Evolutionary conservation across 2,329 filamentous ascomycete genomes (phyloP).

Genomic region (Pleurostoma richardsiae): DNA sequence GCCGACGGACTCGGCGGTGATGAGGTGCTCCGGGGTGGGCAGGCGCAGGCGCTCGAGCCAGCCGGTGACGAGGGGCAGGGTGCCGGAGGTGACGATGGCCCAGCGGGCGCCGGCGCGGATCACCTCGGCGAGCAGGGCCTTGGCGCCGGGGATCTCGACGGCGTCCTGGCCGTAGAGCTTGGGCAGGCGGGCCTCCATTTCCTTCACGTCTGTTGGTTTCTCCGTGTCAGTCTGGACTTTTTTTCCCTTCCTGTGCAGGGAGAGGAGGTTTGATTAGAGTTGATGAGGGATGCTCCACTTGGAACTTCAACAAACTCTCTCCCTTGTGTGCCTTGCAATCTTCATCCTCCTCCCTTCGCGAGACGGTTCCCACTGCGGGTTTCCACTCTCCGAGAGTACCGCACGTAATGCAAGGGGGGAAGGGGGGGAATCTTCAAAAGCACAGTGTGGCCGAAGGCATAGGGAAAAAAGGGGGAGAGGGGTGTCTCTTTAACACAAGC

Average conservation of each 20-base stretch:
- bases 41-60: slow-evolving; percentile 67
- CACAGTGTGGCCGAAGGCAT: too few species aligned
- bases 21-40: slow-evolving; percentile 59
- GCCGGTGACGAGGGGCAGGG: slow-evolving; percentile 60
- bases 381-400: too few species aligned
- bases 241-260: too few species aligned
- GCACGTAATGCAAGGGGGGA: not conserved
- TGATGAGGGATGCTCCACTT: too few species aligned
- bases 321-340: too few species aligned
- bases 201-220: slow-evolving; percentile 59
- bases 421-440: not conserved
- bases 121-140: slow-evolving; percentile 63
- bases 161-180: slow-evolving; percentile 72
- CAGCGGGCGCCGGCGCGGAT: slow-evolving; percentile 62
- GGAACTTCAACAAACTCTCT: too few species aligned
- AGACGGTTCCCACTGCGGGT: too few species aligned
- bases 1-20: slow-evolving; percentile 71
- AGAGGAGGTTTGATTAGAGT: too few species aligned
- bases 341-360: too few species aligned
- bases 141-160: slow-evolving; percentile 79
- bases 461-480: too few species aligned
- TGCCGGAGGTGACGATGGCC: slow-evolving; percentile 83
- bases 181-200: slow-evolving; percentile 75
- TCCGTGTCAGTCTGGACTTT: too few species aligned
- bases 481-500: not conserved